phyloP scores from a whole-genome alignment of 2,329 filamentous ascomycete species.

The Purpureocillium lavendulum region DNA sequence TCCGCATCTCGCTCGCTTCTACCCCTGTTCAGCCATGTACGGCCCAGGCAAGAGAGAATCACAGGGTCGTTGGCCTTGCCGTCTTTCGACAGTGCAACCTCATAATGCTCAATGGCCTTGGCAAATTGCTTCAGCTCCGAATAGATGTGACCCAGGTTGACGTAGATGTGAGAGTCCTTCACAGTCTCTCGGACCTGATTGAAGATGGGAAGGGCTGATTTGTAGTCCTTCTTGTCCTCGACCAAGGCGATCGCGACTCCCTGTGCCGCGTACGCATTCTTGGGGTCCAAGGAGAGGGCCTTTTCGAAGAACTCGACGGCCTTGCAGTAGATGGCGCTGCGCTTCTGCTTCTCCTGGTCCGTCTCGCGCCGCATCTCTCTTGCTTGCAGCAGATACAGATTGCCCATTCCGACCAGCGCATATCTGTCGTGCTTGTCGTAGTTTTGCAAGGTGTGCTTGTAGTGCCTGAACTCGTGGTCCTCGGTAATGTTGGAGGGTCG shows the following conservation, averaged over 20 bases:
- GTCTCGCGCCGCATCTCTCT: slow-evolving; percentile 91
- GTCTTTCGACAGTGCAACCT: slow-evolving; percentile 72
- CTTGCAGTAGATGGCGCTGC: slow-evolving; percentile 76
- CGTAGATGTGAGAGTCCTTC: slow-evolving; percentile 77
- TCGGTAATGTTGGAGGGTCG: slow-evolving; percentile 72
- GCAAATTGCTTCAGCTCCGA: slow-evolving; percentile 83
- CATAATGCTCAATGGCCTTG: slow-evolving; percentile 92
- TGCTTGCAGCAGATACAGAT: slow-evolving; percentile 77
- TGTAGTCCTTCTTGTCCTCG: slow-evolving; percentile 88
- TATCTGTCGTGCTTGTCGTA: slow-evolving; percentile 98
- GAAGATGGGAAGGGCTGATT: slow-evolving; percentile 76
- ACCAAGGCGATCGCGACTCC: slow-evolving; percentile 90
- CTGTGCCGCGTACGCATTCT: slow-evolving; percentile 93
- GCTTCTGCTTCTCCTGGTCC: slow-evolving; percentile 84
- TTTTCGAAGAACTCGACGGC: slow-evolving; percentile 99
- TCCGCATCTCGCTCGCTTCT: slow-evolving; percentile 52
- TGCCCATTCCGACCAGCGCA: slow-evolving; percentile 92
- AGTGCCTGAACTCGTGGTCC: slow-evolving; percentile 86
- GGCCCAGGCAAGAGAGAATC: slow-evolving; percentile 77
- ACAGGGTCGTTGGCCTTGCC: slow-evolving; percentile 64
- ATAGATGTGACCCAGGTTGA: slow-evolving; percentile 91
- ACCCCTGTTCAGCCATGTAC: slow-evolving; percentile 78
- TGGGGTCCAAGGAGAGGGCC: slow-evolving; percentile 85
- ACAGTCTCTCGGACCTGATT: slow-evolving; percentile 85
- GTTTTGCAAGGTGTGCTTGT: slow-evolving; percentile 90